phyloP scores from a whole-genome alignment of 2,329 filamentous ascomycete genomes.

The Coniochaeta prunicola region DNA sequence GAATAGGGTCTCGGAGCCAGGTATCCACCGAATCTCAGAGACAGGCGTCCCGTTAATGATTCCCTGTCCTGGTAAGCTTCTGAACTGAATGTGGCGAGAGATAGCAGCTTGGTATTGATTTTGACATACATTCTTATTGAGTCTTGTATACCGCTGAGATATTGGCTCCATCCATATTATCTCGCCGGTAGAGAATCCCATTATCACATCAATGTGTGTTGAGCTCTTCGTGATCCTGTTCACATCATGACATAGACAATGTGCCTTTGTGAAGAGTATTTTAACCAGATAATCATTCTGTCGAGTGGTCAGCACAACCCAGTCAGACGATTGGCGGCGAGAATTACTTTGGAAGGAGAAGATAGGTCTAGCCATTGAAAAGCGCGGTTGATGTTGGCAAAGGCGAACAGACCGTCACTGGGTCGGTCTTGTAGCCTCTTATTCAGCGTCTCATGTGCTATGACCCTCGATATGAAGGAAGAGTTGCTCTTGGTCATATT shows the following conservation, averaged over 20 bases:
- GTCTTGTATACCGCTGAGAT: slow-evolving; percentile 86
- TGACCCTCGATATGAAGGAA: slow-evolving; percentile 94
- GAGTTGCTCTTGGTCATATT: slow-evolving; percentile 98
- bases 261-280: slow-evolving; percentile 92
- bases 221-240: slow-evolving; percentile 74
- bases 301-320: slow-evolving; percentile 15
- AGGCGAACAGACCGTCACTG: slow-evolving; percentile 75
- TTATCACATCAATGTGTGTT: slow-evolving; percentile 80
- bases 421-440: slow-evolving; percentile 76
- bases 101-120: background rate
- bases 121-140: slow-evolving; percentile 83
- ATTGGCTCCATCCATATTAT: slow-evolving; percentile 99
- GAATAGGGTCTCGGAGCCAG: slow-evolving; percentile 88
- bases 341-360: slow-evolving; percentile 56
- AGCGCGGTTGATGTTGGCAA: slow-evolving; percentile 91
- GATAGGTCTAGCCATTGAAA: slow-evolving; percentile 95
- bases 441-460: slow-evolving; percentile 73
- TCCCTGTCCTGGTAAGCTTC: slow-evolving; percentile 43
- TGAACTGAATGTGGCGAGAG: slow-evolving; percentile 5
- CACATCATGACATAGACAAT: slow-evolving; percentile 90
- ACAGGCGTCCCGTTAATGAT: slow-evolving; percentile 82
- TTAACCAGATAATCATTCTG: slow-evolving; percentile 88
- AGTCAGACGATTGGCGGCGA: background rate
- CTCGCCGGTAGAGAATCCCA: slow-evolving; percentile 94
- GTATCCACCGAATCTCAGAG: slow-evolving; percentile 85